Evolutionary conservation across 164 flowering plant genomes (phyloP), one percentile per base, ranked within the genome.

Genomic region (Taxillus chinensis): DNA sequence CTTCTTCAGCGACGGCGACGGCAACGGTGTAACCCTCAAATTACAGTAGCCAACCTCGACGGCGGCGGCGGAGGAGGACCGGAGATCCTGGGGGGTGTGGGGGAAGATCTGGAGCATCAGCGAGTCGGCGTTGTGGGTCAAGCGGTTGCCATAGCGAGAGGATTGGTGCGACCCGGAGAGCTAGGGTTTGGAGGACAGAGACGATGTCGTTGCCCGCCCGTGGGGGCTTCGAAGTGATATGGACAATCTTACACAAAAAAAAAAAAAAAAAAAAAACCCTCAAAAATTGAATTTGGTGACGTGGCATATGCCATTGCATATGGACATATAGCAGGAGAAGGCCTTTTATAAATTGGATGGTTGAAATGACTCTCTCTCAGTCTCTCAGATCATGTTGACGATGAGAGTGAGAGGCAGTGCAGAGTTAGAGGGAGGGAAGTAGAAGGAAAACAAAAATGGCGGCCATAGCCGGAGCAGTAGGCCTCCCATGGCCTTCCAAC

Each of bases 81-180:
- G 50, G 16, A 71, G 68, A 7, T 75, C 72, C 3, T 70, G 74
- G 2, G 45, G 43, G 13, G 43, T 42, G 7, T 45, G 45, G 12
- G 79, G 74, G 42, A 85, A 68, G 38, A 81, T 41, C 14, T 39
- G 42, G 43, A 69, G 66, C 79, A 83, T 73, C 8, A 84, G 62
- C 1, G 70, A 49, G 40, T 77, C 80, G 46, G 74, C 66, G 37
- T 64, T 56, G 1, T 70, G 68, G 10, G 39, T 43, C 60, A 90
- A 53, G 0, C 85, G 75, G 72, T 93, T 93, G 0, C 97, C 98
- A 68, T 90, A 90, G 0, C 98, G 82, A 5, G 90, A 60, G 3
- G 96, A 57, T 61, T 78, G 87, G 38, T 75, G 81, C 8, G 60
- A 90, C 63, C 82, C 81, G 83, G 0, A 13, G 62, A 14, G 57